Conservation (phyloP, 192 early-diverging fungal genomes). For the Linnemannia exigua region DNA sequence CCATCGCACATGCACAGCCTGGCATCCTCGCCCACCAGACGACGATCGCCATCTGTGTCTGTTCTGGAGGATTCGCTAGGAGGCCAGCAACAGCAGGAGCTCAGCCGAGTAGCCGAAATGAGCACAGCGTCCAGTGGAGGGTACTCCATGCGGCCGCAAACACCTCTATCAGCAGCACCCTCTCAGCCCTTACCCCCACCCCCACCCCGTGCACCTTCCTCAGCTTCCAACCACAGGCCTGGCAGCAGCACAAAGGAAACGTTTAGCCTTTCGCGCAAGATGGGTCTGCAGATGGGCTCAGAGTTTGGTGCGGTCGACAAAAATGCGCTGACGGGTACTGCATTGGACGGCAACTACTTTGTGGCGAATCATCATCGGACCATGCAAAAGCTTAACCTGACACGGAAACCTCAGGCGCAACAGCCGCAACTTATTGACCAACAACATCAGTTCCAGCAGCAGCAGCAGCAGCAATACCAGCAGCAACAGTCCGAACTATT, state of each 20-base stretch:
- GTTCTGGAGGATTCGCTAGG: constrained; percentile 36
- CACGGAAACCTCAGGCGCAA: constrained; percentile 19
- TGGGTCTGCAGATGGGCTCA: constrained; percentile 28
- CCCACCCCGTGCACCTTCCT: constrained; percentile 24
- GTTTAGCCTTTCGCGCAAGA: constrained; percentile 31
- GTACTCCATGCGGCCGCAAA: constrained; percentile 2
- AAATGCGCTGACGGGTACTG: constrained; percentile 16
- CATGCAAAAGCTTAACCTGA: constrained; percentile 40
- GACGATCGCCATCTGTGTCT: constrained; percentile 43
- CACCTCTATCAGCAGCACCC: constrained; percentile 11
- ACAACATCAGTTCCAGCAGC: constrained; percentile 14
- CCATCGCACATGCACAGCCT: constrained; percentile 11
- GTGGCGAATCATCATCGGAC: constrained; percentile 51
- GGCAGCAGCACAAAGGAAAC: constrained; percentile 20
- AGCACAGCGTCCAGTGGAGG: neutral
- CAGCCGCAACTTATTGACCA: neutral
- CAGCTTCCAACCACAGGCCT: constrained; percentile 6
- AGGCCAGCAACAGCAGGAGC: constrained; percentile 11
- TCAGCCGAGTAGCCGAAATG: neutral
- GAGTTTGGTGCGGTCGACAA: constrained; percentile 34
- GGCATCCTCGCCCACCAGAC: neutral
- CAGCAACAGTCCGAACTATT: constrained; percentile 23
- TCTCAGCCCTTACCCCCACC: constrained; percentile 22
- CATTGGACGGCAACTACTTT: constrained; percentile 40
- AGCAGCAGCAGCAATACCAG: constrained; percentile 10